Percentiles rank a stretch among this genome's conserved stretches.
Conservation (phyloP, 192 early-diverging fungal species). For the Rhizoclosmatium globosum region DNA sequence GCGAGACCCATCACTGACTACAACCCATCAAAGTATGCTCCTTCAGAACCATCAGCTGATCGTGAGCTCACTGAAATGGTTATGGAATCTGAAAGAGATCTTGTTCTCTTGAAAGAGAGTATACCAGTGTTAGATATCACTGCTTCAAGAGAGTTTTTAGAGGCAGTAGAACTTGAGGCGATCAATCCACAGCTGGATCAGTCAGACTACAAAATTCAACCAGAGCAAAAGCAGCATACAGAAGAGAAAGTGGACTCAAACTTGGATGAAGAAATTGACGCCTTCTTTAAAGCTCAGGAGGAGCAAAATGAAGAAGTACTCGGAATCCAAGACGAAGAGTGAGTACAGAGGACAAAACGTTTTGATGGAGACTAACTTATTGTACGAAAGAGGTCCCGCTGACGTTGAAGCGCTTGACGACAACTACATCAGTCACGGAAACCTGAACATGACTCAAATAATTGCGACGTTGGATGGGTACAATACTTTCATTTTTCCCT, state of each 20-base stretch:
- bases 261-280: constrained; percentile 28
- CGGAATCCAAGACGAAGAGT: not conserved
- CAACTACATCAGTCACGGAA: constrained; percentile 10
- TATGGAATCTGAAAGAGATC: not conserved
- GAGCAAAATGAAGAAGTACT: not conserved
- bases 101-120: not conserved
- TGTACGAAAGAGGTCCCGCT: not conserved
- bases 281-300: constrained; percentile 26
- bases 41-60: too few species aligned
- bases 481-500: not conserved
- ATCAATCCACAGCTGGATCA: too few species aligned
- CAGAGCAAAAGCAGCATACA: not conserved
- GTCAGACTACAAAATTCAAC: not conserved
- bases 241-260: constrained; percentile 9
- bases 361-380: not conserved
- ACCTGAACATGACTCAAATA: constrained; percentile 2
- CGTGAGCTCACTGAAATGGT: not conserved
- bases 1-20: not conserved
- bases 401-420: not conserved
- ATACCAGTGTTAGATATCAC: not conserved
- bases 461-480: constrained; percentile 13
- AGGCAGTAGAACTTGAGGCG: too few species aligned
- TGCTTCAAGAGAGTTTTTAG: too few species aligned
- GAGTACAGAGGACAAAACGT: not conserved
- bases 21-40: not conserved